Conservation (phyloP, 2,329 filamentous ascomycete genomes). For the Colletotrichum simmondsii region DNA sequence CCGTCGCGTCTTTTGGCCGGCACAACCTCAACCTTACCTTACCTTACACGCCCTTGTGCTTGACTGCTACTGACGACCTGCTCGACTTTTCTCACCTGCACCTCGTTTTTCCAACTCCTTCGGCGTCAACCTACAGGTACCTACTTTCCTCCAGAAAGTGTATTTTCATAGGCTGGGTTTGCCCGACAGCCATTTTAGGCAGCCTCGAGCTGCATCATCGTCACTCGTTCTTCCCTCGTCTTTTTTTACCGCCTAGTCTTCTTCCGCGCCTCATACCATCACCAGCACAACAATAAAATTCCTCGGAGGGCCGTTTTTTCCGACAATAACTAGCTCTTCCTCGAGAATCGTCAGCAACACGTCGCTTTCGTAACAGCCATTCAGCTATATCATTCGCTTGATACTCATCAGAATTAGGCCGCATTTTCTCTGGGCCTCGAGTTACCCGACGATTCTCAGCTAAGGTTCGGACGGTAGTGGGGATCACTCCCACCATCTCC, state of each 20-base stretch:
- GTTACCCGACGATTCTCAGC: background rate
- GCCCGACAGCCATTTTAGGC: background rate
- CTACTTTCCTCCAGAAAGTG: background rate
- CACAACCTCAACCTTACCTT: background rate
- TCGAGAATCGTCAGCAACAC: background rate
- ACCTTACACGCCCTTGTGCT: background rate
- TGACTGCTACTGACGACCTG: background rate
- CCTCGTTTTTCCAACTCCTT: background rate
- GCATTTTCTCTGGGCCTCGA: background rate
- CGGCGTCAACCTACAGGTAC: background rate
- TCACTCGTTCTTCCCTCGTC: background rate
- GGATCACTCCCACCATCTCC: slow-evolving; percentile 2
- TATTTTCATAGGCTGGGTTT: background rate
- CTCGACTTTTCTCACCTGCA: background rate
- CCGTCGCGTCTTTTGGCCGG: background rate
- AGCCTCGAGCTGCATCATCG: background rate
- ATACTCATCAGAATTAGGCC: slow-evolving; percentile 1
- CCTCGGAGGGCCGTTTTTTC: background rate
- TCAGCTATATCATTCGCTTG: background rate
- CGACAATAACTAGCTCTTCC: background rate
- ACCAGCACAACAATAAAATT: background rate
- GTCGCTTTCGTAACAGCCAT: background rate
- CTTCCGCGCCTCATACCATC: background rate
- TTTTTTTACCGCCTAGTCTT: background rate
- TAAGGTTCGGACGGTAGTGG: slow-evolving; percentile 9